Conservation (phyloP, 495 filamentous ascomycete species). For the Xylaria acuta region DNA sequence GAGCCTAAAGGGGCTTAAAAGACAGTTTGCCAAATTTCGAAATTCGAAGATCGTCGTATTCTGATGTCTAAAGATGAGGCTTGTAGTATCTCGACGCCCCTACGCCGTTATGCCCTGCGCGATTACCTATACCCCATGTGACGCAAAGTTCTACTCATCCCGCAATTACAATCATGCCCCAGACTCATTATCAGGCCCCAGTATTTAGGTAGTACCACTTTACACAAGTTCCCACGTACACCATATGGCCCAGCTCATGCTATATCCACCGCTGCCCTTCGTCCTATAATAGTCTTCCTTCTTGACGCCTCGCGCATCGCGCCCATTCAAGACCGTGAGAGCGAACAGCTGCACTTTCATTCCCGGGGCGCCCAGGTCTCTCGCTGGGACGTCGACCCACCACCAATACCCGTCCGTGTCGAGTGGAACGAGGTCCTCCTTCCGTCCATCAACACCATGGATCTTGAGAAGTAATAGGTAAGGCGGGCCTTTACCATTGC, state of each 20-base stretch:
- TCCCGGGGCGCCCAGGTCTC: constrained; percentile 71
- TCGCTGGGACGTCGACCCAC: constrained; percentile 73
- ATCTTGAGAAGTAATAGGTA: constrained; percentile 71
- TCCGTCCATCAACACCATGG: constrained; percentile 68
- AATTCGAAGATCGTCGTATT: neutral
- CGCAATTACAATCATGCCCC: constrained; percentile 6
- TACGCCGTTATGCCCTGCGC: neutral
- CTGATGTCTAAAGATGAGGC: neutral
- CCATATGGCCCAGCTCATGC: constrained; percentile 67
- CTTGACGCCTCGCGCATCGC: constrained; percentile 71
- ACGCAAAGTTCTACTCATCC: neutral
- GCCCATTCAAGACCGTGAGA: constrained; percentile 67
- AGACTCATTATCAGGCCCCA: neutral
- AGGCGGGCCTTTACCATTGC: constrained; percentile 66
- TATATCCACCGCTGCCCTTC: constrained; percentile 60
- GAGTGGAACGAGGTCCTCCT: constrained; percentile 69
- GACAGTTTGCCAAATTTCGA: neutral
- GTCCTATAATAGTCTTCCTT: constrained; percentile 66
- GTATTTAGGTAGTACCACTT: neutral
- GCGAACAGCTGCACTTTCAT: constrained; percentile 67
- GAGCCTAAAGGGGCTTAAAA: neutral
- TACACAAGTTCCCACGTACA: constrained; percentile 70
- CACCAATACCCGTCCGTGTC: constrained; percentile 71
- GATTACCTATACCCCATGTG: neutral
- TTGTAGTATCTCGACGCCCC: constrained; percentile 5